phyloP scores from a whole-genome alignment of 371 early-diverging fungal species.

The Mortierella sp. region DNA sequence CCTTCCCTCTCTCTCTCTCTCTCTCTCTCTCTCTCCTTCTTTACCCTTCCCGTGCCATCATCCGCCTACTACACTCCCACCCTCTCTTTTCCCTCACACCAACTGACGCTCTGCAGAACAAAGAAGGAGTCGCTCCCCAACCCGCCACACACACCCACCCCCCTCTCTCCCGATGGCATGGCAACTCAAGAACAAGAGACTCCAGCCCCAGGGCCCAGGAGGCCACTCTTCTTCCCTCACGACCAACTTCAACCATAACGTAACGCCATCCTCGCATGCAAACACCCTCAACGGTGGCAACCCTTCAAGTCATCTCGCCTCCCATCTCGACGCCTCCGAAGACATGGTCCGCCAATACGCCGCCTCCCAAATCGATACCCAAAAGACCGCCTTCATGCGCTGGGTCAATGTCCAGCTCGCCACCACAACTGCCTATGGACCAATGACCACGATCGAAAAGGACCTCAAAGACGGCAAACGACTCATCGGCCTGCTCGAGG shows the following conservation, averaged over 20 bases:
- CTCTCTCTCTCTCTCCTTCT: not conserved
- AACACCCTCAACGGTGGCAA: constrained; percentile 7
- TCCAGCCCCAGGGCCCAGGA: constrained; percentile 21
- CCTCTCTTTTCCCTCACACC: not conserved
- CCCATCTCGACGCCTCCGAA: constrained; percentile 36
- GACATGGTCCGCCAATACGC: constrained; percentile 46
- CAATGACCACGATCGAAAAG: constrained; percentile 62
- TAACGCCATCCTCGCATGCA: not conserved
- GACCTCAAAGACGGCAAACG: constrained; percentile 77
- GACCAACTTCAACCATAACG: not conserved
- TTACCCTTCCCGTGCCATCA: not conserved
- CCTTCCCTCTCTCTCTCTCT: constrained; percentile 6
- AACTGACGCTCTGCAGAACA: constrained; percentile 4
- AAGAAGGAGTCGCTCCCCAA: constrained; percentile 7
- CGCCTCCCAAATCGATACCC: constrained; percentile 65
- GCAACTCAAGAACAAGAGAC: constrained; percentile 57
- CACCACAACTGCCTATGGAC: constrained; percentile 35
- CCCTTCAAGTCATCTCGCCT: constrained; percentile 4
- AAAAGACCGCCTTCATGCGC: constrained; percentile 83
- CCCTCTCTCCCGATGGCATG: constrained; percentile 35
- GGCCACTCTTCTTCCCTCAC: not conserved
- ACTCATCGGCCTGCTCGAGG: constrained; percentile 71
- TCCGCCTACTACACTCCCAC: not conserved
- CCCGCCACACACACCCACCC: not conserved
- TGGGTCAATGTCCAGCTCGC: constrained; percentile 88